Evolutionary conservation across 129 eudicot genomes (phyloP).

Genomic region (Lonicera japonica): DNA sequence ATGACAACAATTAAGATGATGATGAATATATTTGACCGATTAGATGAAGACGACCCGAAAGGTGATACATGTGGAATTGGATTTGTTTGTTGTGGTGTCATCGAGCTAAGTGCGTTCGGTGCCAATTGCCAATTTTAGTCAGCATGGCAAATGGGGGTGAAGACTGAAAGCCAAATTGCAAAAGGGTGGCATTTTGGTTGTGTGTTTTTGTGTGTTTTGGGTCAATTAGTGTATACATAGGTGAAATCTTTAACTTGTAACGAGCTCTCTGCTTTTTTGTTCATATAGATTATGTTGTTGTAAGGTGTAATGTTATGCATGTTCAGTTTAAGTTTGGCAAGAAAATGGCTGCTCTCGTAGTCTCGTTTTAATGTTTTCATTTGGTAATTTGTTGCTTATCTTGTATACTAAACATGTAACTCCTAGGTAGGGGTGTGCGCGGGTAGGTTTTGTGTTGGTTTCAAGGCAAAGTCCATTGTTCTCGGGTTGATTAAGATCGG

Average conservation of each 20-base stretch:
- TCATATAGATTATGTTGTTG: no score
- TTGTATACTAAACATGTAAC: no score
- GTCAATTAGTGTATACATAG: slow-evolving; percentile 19
- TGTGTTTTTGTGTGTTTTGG: background rate
- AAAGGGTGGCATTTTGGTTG: slow-evolving; percentile 13
- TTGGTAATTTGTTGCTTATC: no score
- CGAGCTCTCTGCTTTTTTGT: slow-evolving; percentile 2
- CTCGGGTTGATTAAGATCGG: no score
- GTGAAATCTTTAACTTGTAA: slow-evolving; percentile 8
- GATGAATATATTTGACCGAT: slow-evolving; percentile 25
- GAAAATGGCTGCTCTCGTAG: background rate
- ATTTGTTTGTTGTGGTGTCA: background rate
- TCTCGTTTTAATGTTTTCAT: background rate
- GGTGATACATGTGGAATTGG: slow-evolving; percentile 7
- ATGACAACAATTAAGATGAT: slow-evolving; percentile 10
- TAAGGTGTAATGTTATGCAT: background rate
- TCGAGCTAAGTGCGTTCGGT: no score
- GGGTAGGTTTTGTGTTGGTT: no score
- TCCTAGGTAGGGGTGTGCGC: no score
- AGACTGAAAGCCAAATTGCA: slow-evolving; percentile 7
- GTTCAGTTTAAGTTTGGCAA: no score
- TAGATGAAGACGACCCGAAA: slow-evolving; percentile 22
- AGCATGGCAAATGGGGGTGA: slow-evolving; percentile 6
- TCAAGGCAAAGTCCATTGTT: no score
- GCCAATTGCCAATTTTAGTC: slow-evolving; percentile 18